These are phyloP conservation scores for Yamadazyma insecticola DNA, from an alignment of 805 yeast genomes.

Conservation along the genomic window DNA sequence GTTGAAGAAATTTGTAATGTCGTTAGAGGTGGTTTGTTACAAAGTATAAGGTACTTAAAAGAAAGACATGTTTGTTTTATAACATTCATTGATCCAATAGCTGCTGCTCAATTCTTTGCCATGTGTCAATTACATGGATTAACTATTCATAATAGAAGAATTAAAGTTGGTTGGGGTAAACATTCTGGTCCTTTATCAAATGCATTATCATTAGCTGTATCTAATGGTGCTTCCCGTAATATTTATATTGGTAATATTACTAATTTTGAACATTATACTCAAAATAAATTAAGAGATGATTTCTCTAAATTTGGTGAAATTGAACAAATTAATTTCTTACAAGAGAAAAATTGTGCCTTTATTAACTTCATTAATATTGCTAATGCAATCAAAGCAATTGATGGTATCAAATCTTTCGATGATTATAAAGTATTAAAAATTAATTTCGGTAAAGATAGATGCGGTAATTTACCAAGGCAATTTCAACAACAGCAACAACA, in stretches of 20 bases:
- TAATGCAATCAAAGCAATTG: conserved; percentile 87
- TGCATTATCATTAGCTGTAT: conserved; percentile 82
- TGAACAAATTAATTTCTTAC: conserved; percentile 87
- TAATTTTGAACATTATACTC: conserved; percentile 47
- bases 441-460: conserved; percentile 90
- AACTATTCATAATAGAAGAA: conserved; percentile 77
- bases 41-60: conserved; percentile 70
- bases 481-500: conserved; percentile 34
- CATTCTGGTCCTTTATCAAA: conserved; percentile 90
- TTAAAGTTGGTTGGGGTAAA: conserved; percentile 97
- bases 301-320: conserved; percentile 87
- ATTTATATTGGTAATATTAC: conserved; percentile 76
- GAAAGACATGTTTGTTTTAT: conserved; percentile 92
- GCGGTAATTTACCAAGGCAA: conserved; percentile 90
- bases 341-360: conserved; percentile 84
- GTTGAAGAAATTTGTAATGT: conserved; percentile 94
- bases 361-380: conserved; percentile 88
- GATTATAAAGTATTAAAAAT: conserved; percentile 67
- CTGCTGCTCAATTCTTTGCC: conserved; percentile 96
- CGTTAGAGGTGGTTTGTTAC: conserved; percentile 90
- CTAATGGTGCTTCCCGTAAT: conserved; percentile 91
- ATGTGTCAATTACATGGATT: conserved; percentile 88
- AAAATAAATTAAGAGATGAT: conserved; percentile 60
- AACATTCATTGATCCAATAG: conserved; percentile 93
- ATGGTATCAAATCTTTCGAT: conserved; percentile 74